These are phyloP conservation scores for Amanita thiersii DNA, from an alignment of 768 basidiomycete species.

Conservation along the genomic window DNA sequence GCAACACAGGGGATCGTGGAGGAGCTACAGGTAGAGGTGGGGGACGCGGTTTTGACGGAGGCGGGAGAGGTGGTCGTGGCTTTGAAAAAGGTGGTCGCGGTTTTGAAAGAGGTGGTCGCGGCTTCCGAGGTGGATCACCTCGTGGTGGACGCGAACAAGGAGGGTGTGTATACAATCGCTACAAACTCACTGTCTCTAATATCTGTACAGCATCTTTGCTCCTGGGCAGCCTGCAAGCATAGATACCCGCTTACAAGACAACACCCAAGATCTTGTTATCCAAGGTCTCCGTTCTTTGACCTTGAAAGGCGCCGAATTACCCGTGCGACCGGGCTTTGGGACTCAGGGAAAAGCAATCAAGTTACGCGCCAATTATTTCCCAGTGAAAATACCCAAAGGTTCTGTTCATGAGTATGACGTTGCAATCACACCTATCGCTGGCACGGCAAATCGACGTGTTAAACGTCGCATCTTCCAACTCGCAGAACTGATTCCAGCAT, in stretches of 20 bases:
- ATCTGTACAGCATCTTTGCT: conserved; percentile 30
- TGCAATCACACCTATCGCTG: conserved; percentile 40
- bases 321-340: conserved; percentile 53
- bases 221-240: conserved; percentile 27
- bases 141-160: conserved; percentile 11
- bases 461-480: conserved; percentile 56
- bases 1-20: conserved; percentile 11
- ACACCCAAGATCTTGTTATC: conserved; percentile 34
- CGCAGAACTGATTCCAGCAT: conserved; percentile 43
- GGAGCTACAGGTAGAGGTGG: conserved; percentile 28
- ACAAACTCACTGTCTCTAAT: conserved; percentile 16
- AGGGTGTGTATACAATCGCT: conserved; percentile 27
- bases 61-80: conserved; percentile 12
- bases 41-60: conserved; percentile 16
- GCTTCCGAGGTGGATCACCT: conserved; percentile 11
- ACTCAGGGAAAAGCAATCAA: conserved; percentile 37
- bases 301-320: conserved; percentile 33
- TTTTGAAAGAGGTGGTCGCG: conserved; percentile 24
- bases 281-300: conserved; percentile 23
- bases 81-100: conserved; percentile 20
- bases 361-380: conserved; percentile 64
- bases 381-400: conserved; percentile 41
- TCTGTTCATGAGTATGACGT: conserved; percentile 58
- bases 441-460: conserved; percentile 41
- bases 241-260: conserved; percentile 33